Conservation (phyloP, 495 filamentous ascomycete species). For the Daldinia childiae region DNA sequence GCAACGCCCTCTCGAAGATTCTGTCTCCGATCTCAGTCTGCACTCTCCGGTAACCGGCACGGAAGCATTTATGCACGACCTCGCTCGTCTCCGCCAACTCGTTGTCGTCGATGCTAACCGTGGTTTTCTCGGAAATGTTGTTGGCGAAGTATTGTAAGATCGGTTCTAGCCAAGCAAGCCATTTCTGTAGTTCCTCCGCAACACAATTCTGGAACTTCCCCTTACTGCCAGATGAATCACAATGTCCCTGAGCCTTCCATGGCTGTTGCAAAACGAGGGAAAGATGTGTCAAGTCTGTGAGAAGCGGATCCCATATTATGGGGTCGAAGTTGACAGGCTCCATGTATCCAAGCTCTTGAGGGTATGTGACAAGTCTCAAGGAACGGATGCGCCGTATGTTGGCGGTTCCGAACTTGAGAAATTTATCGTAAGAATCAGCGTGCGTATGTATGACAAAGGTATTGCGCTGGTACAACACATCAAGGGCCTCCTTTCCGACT, state of each 20-base stretch:
- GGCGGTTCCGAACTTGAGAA: not conserved
- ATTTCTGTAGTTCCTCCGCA: not conserved
- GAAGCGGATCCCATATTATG: not conserved
- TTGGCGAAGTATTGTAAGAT: constrained; percentile 10
- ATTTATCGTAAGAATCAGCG: not conserved
- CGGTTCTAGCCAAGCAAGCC: constrained; percentile 2
- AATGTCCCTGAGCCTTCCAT: not conserved
- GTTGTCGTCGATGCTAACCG: constrained; percentile 3
- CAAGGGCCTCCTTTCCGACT: constrained; percentile 4
- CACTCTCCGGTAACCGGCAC: not conserved
- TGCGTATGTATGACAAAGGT: not conserved
- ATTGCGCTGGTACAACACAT: constrained; percentile 6
- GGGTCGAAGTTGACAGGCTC: not conserved
- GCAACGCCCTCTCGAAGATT: not conserved
- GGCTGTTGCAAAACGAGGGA: constrained; percentile 2
- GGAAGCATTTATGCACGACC: constrained; percentile 1
- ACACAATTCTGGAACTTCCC: not conserved
- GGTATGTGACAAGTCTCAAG: not conserved
- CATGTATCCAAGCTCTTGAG: not conserved
- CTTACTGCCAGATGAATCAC: not conserved
- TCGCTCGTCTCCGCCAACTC: not conserved
- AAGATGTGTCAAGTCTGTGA: constrained; percentile 1
- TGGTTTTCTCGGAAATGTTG: constrained; percentile 6
- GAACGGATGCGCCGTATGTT: constrained; percentile 12
- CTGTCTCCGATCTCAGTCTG: constrained; percentile 9